A percentile compares a stretch with the other conserved stretches of the same genome.
phyloP scores from a whole-genome alignment of 177 flowering plant genomes.

The Telopea speciosissima region DNA sequence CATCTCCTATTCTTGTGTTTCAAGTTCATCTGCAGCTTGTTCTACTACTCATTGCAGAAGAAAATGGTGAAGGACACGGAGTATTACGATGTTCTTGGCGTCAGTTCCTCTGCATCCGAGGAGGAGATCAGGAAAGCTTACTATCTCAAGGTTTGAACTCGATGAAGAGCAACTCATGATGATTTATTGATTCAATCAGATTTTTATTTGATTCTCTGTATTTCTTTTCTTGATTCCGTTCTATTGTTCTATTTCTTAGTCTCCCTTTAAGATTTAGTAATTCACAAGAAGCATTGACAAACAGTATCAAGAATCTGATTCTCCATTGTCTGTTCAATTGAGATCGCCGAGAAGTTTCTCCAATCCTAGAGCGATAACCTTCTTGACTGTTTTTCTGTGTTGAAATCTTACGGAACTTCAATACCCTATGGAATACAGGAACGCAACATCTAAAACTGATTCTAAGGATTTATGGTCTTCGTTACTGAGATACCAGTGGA shows the following conservation, averaged over 20 bases:
- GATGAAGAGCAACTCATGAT: neutral
- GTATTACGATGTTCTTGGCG: conserved; percentile 82
- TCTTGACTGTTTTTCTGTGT: neutral
- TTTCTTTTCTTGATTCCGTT: neutral
- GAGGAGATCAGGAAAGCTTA: conserved; percentile 89
- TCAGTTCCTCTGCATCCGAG: conserved; percentile 63
- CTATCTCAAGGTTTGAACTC: conserved; percentile 60
- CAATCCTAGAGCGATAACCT: neutral
- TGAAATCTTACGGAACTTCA: neutral
- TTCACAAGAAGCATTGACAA: neutral
- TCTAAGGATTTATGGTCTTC: neutral
- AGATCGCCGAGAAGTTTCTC: neutral
- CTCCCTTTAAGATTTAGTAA: neutral
- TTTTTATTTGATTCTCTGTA: neutral
- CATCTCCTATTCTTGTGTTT: conserved; percentile 5
- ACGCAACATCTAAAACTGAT: neutral
- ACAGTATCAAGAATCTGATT: neutral
- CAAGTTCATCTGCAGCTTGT: neutral
- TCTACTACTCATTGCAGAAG: neutral
- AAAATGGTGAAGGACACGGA: conserved; percentile 79
- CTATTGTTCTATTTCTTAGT: neutral
- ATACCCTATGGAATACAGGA: neutral
- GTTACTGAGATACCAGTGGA: neutral
- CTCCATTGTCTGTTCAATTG: neutral
- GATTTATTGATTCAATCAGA: neutral